Percentiles rank a stretch among this genome's conserved stretches.
Conservation (phyloP, 2,329 filamentous ascomycete genomes). For the Aspergillus aculeatus region DNA sequence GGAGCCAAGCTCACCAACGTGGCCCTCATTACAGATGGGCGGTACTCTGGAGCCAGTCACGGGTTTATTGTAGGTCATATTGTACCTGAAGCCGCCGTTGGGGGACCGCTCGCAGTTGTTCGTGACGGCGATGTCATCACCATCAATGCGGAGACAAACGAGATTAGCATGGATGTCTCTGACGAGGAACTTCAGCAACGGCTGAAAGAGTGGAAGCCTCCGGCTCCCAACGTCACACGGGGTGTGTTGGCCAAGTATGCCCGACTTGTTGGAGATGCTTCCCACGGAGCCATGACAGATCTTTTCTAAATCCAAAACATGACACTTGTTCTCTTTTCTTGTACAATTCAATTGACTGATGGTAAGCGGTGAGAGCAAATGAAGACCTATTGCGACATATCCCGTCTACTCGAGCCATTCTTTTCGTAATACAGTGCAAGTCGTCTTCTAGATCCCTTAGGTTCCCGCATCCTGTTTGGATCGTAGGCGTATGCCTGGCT, state of each 20-base stretch:
- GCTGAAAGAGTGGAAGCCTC: conserved; percentile 66
- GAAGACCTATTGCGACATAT: background rate
- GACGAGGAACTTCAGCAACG: conserved; percentile 69
- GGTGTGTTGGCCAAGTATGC: conserved; percentile 91
- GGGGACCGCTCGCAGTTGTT: conserved; percentile 84
- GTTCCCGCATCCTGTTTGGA: too few relatives aligned
- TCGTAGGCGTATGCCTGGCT: background rate
- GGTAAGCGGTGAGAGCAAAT: background rate
- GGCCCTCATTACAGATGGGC: conserved; percentile 86
- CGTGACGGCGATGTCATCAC: conserved; percentile 76
- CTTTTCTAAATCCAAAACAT: conserved; percentile 49
- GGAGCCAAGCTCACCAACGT: conserved; percentile 84
- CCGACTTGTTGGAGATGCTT: conserved; percentile 82
- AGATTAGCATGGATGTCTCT: conserved; percentile 67
- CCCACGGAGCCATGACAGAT: conserved; percentile 87
- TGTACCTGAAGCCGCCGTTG: conserved; percentile 82
- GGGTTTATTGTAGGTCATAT: conserved; percentile 95
- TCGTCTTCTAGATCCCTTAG: too few relatives aligned
- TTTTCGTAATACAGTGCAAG: background rate
- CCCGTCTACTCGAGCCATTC: background rate
- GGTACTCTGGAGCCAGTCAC: conserved; percentile 84
- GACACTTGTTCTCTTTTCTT: background rate
- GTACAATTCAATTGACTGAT: background rate
- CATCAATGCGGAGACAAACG: conserved; percentile 79
- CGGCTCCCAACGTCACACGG: conserved; percentile 70